Evolutionary conservation across 169 alveolate genomes (phyloP), one percentile per base, ranked within the genome.

Genomic region (Eimeria mitis): DNA sequence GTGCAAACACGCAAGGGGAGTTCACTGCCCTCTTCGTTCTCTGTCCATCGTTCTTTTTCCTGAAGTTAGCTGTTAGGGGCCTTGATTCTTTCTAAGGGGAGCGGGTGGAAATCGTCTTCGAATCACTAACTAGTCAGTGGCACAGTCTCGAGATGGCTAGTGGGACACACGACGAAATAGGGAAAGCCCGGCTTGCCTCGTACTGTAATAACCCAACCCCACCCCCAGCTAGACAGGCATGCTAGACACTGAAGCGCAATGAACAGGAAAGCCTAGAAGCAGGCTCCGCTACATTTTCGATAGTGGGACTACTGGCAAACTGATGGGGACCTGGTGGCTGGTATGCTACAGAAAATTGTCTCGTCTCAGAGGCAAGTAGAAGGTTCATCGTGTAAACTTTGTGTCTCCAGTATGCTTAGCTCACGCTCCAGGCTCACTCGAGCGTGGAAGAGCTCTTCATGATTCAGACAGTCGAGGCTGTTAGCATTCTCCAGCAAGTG

Each of bases 401-500:
- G 83, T 0, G 34, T 21, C 83, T n/a, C 54, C 83, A 73, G 54
- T 42, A 73, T 37, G 83, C 16, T 7, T 8, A 87, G 83, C 94
- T 87, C 94, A 37, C 40, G 83, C 63, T 87, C 81, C 63, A 47
- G 40, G 42, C 3, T 63, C n/a, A 47, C 63, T 31, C 83, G 68
- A 28, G 94, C 94, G 23, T 23, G n/a, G 34, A 6, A 3, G 5
- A 63, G n/a, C 94, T 87, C 94, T 40, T 87, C 83, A 40, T 28
- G n/a, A 34, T 14, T n/a, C 47, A 87, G 94, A 83, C 83, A 61
- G 49, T 65, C 94, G 49, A 87, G 34, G 49, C 68, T 25, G 44
- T n/a, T 34, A 8, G 81, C 83, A 65, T 49, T 34, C 21, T 61
- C 83, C 84, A 87, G 94, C 94, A 87, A 40, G 54, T 63, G 52